Base-by-base conservation (phyloP, 2,329 filamentous ascomycete species). In the Myrmaecium sp. region DNA sequence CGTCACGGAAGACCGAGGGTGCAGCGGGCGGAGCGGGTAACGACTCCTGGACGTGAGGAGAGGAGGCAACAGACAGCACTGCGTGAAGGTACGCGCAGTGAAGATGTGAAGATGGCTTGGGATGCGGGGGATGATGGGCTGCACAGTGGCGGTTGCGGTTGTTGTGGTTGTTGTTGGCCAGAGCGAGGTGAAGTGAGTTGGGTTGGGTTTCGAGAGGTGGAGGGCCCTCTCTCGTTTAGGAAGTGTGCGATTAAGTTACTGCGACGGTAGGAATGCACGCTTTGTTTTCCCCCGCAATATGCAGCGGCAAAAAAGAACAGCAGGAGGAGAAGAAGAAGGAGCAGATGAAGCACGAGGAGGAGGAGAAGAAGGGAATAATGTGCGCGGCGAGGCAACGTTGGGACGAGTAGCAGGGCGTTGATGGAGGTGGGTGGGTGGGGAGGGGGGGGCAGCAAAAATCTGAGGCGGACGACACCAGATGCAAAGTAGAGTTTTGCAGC, bases 1-100 rank as follows among this genome's bases (percentile, higher is more conserved):
- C 26, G 35, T 29, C 32, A 36, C 33, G 27, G 36, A 33, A 30
- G 35, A 31, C 24, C 35, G 30, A 22, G 33, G 33, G 22, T 26
- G 29, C 29, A 31, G 29, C 29, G 29, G 21, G 22, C 29, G 14
- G 23, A n/a, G 26, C 17, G 20, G 19, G 29, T 31, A 21, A 23
- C 26, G n/a, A n/a, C n/a, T n/a, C n/a, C n/a, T n/a, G n/a, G n/a
- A 25, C 29, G 23, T 14, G 26, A 22, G 30, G 17, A 17, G 10
- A 19, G 22, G 15, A 17, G 17, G 18, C 30, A 25, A 18, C 23
- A 29, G 14, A 19, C n/a, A 17, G 20, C 10, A 14, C 11, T 12
- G 31, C 29, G 21, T 12, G 14, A 16, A 15, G 7, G 13, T 6
- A 23, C 11, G 19, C 19, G 21, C n/a, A 12, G 27, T 23, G 21